Evolutionary conservation across 805 yeast species (phyloP).

Genomic region (Candida broadrunensis): DNA sequence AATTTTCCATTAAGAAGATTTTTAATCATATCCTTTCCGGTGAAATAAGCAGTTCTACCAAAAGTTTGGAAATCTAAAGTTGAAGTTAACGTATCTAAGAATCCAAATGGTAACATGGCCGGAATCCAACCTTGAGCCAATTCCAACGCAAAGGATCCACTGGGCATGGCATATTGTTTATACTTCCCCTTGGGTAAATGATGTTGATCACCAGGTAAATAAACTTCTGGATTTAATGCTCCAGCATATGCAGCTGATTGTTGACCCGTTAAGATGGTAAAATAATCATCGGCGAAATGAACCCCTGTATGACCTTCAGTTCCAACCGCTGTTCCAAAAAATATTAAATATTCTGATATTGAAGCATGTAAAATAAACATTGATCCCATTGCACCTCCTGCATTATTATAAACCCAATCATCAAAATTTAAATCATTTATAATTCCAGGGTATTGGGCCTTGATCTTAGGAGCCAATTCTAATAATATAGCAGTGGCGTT

Average conservation of each 20-base stretch:
- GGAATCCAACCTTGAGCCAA: conserved; percentile 99
- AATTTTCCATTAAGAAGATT: conserved; percentile 72
- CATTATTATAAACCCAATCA: conserved; percentile 96
- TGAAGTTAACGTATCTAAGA: conserved; percentile 72
- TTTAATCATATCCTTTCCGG: conserved; percentile 74
- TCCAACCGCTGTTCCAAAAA: conserved; percentile 91
- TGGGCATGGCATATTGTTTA: conserved; percentile 85
- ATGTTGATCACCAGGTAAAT: conserved; percentile 83
- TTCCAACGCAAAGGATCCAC: conserved; percentile 84
- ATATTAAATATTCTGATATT: conserved; percentile 83
- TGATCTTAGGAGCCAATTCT: conserved; percentile 57
- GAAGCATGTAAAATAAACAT: conserved; percentile 97
- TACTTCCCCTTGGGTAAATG: conserved; percentile 68
- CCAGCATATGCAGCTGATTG: conserved; percentile 72
- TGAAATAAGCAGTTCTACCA: conserved; percentile 63
- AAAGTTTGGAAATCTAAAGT: conserved; percentile 78
- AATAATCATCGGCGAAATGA: conserved; percentile 96
- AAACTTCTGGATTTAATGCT: conserved; percentile 64
- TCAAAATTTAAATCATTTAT: conserved; percentile 70
- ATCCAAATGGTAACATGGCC: conserved; percentile 95
- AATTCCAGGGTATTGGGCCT: conserved; percentile 65
- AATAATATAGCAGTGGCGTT: conserved; percentile 62
- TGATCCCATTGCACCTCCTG: conserved; percentile 98
- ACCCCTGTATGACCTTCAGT: conserved; percentile 96
- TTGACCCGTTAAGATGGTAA: conserved; percentile 80